These are phyloP conservation scores for Phoma herbarum DNA, from an alignment of 2,329 filamentous ascomycete genomes.

Conservation along the genomic window DNA sequence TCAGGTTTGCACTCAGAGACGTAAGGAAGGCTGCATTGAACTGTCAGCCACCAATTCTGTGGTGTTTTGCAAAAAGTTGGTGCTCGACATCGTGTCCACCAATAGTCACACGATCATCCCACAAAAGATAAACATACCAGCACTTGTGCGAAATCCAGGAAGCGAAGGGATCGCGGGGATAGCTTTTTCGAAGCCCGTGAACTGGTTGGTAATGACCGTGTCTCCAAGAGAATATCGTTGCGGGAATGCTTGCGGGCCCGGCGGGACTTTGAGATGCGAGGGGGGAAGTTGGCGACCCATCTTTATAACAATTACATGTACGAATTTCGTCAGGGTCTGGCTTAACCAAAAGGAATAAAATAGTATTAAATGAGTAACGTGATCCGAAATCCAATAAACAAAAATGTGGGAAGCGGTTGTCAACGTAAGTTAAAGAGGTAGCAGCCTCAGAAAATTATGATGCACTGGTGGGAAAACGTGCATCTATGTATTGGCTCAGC, in stretches of 20 bases:
- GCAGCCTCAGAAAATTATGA: slow-evolving; percentile 28
- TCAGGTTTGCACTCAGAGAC: slow-evolving; percentile 81
- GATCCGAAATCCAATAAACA: slow-evolving; percentile 15
- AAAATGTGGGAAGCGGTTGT: slow-evolving; percentile 18
- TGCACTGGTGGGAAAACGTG: slow-evolving; percentile 41
- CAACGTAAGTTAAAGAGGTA: slow-evolving; percentile 18
- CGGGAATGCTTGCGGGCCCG: slow-evolving; percentile 42
- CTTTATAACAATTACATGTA: slow-evolving; percentile 38
- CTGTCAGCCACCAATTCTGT: slow-evolving; percentile 23
- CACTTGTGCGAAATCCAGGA: slow-evolving; percentile 51
- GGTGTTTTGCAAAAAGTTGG: slow-evolving; percentile 3
- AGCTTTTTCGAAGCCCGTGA: slow-evolving; percentile 45
- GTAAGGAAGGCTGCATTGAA: slow-evolving; percentile 75
- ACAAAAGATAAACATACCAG: slow-evolving; percentile 45
- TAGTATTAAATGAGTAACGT: slow-evolving; percentile 18
- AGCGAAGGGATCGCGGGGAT: slow-evolving; percentile 49
- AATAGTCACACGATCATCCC: slow-evolving; percentile 32
- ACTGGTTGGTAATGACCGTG: slow-evolving; percentile 47
- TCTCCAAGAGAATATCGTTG: slow-evolving; percentile 40
- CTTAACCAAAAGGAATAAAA: slow-evolving; percentile 16
- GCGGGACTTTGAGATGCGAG: slow-evolving; percentile 45
- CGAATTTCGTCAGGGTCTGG: slow-evolving; percentile 31
- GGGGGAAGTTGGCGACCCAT: slow-evolving; percentile 48
- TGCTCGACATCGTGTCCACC: slow-evolving; percentile 18
- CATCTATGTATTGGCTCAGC: slow-evolving; percentile 46